phyloP scores from a whole-genome alignment of 306 rosid genomes.

The Pyrus bretschneideri region DNA sequence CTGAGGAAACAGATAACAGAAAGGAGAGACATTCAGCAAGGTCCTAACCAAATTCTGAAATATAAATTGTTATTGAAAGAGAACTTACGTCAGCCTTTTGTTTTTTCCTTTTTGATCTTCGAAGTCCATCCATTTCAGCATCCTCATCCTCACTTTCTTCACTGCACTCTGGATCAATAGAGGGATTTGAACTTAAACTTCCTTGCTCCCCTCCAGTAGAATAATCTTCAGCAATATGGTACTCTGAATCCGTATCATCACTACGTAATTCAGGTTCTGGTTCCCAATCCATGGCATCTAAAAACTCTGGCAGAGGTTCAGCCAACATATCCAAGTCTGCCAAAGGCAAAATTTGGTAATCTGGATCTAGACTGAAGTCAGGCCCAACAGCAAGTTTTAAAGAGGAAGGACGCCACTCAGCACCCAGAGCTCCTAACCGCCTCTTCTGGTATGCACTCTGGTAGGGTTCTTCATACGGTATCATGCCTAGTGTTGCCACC shows the following conservation, averaged over 20 bases:
- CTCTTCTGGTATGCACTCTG: conserved; percentile 86
- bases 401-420: conserved; percentile 85
- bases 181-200: conserved; percentile 59
- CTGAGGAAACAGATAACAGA: conserved; percentile 39
- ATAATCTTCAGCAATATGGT: conserved; percentile 69
- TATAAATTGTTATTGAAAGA: conserved; percentile 2
- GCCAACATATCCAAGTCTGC: conserved; percentile 67
- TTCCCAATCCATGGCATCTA: conserved; percentile 89
- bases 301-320: conserved; percentile 78
- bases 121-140: conserved; percentile 43
- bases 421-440: conserved; percentile 84
- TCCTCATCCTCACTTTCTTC: conserved; percentile 69
- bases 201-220: conserved; percentile 71
- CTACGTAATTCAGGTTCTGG: conserved; percentile 79
- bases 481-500: conserved; percentile 58
- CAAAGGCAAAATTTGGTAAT: conserved; percentile 83
- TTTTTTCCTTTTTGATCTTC: conserved; percentile 79
- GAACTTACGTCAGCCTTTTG: conserved; percentile 72
- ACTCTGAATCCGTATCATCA: conserved; percentile 90
- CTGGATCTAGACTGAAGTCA: conserved; percentile 88
- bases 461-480: conserved; percentile 95
- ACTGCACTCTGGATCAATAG: conserved; percentile 66
- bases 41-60: neutral
- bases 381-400: conserved; percentile 82
- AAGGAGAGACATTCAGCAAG: conserved; percentile 18